Evolutionary conservation across 2,329 filamentous ascomycete species (phyloP).

Genomic region (Penicillium olsonii): DNA sequence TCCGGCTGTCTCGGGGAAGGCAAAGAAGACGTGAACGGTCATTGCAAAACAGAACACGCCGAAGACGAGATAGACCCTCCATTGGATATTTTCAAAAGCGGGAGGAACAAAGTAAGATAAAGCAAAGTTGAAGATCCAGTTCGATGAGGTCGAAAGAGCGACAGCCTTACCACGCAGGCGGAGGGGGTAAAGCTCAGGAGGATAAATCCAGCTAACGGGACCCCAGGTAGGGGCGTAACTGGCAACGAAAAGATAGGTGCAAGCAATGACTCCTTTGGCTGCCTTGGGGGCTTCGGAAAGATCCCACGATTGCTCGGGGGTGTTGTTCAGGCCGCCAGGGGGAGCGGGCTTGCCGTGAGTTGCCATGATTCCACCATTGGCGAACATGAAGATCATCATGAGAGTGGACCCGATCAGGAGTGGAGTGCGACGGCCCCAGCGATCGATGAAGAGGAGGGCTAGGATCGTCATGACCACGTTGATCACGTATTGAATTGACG

Average conservation of each 20-base stretch:
- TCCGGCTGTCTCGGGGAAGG: constrained; percentile 47
- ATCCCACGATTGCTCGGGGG: constrained; percentile 42
- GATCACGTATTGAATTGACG: constrained; percentile 73
- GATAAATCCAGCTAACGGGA: constrained; percentile 61
- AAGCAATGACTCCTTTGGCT: constrained; percentile 68
- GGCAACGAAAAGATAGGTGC: constrained; percentile 72
- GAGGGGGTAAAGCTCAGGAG: constrained; percentile 63
- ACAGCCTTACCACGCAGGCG: constrained; percentile 65
- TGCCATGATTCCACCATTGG: constrained; percentile 46
- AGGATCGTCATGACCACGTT: constrained; percentile 78
- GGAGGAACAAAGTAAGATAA: constrained; percentile 59
- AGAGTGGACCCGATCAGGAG: constrained; percentile 65
- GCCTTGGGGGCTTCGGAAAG: constrained; percentile 49
- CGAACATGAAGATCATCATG: constrained; percentile 55
- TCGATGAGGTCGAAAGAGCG: constrained; percentile 60
- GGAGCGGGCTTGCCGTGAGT: constrained; percentile 40
- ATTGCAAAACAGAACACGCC: constrained; percentile 69
- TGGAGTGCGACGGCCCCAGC: constrained; percentile 70
- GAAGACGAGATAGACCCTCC: constrained; percentile 71
- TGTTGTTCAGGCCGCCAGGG: constrained; percentile 41
- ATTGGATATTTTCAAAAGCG: constrained; percentile 57
- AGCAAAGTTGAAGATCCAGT: constrained; percentile 64
- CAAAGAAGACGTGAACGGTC: constrained; percentile 66
- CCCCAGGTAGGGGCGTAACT: constrained; percentile 67
- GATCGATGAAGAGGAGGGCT: constrained; percentile 73